Evolutionary conservation across 2,329 filamentous ascomycete species (phyloP), one percentile per base, ranked within the genome.

Genomic region (Setomelanomma holmii): DNA sequence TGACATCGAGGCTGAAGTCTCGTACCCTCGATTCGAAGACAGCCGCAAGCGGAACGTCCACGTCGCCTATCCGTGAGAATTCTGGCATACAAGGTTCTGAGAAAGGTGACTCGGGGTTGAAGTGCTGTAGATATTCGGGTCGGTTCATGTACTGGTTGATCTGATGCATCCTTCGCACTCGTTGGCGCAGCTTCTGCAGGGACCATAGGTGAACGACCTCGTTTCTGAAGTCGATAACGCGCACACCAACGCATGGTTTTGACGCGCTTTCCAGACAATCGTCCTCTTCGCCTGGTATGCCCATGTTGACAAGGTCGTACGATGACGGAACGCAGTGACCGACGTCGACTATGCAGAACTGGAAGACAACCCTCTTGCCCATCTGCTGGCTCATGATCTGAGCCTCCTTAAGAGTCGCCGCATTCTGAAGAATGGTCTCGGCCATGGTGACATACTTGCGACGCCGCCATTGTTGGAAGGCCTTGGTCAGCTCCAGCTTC

Each of bases 331-430:
- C 84, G 19, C 87, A 87, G 67, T 99, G 93, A 1, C 95, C 95
- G 57, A 89, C 80, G 66, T 97, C 93, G 24, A 98, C 86, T 49
- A 97, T 87, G 11, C 91, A 89, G 71, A 98, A 99, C 73, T 99
- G 95, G 72, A 99, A 98, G 17, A 93, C 88, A 7, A 97, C 90
- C 60, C 87, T 87, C 73, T 97, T 95, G 63, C 95, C 90, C 79
- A 99, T 89, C 66, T 96, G 91, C 64, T 96, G 93, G 78, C 93
- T 96, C 91, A 99, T 95, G 55, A 99, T 88, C 70, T 99, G 95
- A 1, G 95, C 95, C 75, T 99, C 95, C 73, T 99, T 99, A 52
- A 99, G 76, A 22, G 88, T 85, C 6, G 90, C 87, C 2, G 93
- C 93, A 71, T 96, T 89, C 69, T 96, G 92, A 40, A 99, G 80